Evolutionary conservation across 2,329 filamentous ascomycete species (phyloP).

Genomic region (Pyrenophora graminea): DNA sequence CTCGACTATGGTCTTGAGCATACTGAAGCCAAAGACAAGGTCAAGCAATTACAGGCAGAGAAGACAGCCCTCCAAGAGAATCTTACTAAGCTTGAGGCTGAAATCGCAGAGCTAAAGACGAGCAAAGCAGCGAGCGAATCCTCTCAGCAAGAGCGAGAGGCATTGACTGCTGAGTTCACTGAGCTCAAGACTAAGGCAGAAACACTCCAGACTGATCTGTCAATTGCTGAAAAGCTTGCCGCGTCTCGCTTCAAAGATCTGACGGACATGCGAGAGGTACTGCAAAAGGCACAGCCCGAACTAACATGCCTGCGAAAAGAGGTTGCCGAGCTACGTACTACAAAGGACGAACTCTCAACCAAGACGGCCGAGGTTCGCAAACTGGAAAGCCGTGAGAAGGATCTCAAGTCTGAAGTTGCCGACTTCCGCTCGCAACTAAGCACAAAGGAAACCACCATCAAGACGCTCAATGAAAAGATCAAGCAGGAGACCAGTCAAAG

Average conservation of each 20-base stretch:
- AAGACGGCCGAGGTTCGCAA: slow-evolving; percentile 68
- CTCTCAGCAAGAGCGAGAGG: slow-evolving; percentile 58
- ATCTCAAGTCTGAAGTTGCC: slow-evolving; percentile 74
- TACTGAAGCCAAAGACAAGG: slow-evolving; percentile 77
- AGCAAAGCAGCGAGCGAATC: slow-evolving; percentile 53
- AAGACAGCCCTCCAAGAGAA: slow-evolving; percentile 67
- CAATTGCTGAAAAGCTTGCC: slow-evolving; percentile 82
- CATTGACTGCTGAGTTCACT: slow-evolving; percentile 68
- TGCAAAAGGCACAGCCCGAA: slow-evolving; percentile 87
- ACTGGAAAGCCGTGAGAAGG: slow-evolving; percentile 82
- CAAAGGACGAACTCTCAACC: slow-evolving; percentile 73
- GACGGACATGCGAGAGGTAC: slow-evolving; percentile 74
- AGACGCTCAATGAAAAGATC: slow-evolving; percentile 76
- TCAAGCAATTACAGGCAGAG: slow-evolving; percentile 71
- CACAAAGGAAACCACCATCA: slow-evolving; percentile 79
- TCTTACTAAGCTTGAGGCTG: slow-evolving; percentile 71
- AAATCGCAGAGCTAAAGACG: slow-evolving; percentile 63
- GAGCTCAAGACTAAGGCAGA: slow-evolving; percentile 71
- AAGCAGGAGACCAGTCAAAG: slow-evolving; percentile 73
- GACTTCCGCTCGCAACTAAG: slow-evolving; percentile 70
- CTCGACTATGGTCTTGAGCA: slow-evolving; percentile 80
- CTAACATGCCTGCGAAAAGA: slow-evolving; percentile 78
- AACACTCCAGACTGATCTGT: slow-evolving; percentile 78
- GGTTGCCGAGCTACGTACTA: slow-evolving; percentile 70
- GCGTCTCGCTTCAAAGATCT: slow-evolving; percentile 87